Percentiles rank a stretch among this genome's conserved stretches.
phyloP scores from a whole-genome alignment of 2,329 filamentous ascomycete genomes.

The Dactylellina parvicollis region DNA sequence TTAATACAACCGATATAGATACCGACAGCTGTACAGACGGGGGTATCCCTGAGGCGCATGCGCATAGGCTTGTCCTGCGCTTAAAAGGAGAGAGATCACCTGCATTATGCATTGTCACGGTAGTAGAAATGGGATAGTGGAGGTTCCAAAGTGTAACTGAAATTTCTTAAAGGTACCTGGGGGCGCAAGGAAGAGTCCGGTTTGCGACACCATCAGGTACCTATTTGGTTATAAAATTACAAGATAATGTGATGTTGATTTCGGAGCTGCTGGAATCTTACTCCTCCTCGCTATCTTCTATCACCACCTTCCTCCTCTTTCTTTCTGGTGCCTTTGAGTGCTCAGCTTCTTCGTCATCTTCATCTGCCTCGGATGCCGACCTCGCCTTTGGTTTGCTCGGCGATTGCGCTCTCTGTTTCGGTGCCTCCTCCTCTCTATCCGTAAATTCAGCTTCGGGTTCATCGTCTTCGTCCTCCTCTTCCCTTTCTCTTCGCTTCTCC shows the following conservation, averaged over 20 bases:
- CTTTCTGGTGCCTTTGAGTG: conserved; percentile 57
- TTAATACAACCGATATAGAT: no score
- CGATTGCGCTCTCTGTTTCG: conserved; percentile 25
- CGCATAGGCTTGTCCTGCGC: no score
- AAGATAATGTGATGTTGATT: neutral
- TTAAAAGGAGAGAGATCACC: no score
- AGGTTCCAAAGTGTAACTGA: no score
- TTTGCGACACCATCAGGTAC: neutral
- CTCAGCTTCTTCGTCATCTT: conserved; percentile 51
- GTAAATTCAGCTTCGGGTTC: conserved; percentile 57
- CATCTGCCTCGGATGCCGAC: conserved; percentile 41
- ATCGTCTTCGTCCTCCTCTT: conserved; percentile 55
- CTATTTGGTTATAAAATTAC: neutral
- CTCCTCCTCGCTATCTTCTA: conserved; percentile 65
- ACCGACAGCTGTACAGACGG: no score
- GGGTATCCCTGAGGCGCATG: no score
- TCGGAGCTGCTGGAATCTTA: conserved; percentile 14
- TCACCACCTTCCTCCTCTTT: conserved; percentile 65
- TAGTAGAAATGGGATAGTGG: no score
- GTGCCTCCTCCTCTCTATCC: conserved; percentile 50
- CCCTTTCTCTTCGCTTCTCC: conserved; percentile 48
- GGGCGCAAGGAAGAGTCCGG: no score
- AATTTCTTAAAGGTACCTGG: no score
- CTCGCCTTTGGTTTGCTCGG: conserved; percentile 39
- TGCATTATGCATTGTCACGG: no score